These are phyloP conservation scores for Magnusiomyces clavatus DNA, from an alignment of 1,139 yeast genomes.

Conservation along the genomic window DNA sequence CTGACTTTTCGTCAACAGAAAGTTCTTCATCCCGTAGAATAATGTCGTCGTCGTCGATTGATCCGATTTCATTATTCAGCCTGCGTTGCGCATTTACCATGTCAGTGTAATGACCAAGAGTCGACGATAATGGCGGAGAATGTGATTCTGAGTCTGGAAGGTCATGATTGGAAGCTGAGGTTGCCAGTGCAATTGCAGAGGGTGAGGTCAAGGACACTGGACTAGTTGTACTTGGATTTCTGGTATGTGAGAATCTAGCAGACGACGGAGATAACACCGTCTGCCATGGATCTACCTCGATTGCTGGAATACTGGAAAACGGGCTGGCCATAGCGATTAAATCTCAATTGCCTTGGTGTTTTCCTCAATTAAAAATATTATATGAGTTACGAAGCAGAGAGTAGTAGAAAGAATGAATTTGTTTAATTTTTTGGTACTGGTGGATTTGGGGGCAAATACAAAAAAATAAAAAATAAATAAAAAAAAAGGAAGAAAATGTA, in stretches of 20 bases:
- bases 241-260: not conserved
- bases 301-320: not conserved
- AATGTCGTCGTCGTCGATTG: slow-evolving; percentile 20
- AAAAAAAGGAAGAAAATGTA: not conserved
- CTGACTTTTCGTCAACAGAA: slow-evolving; percentile 19
- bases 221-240: not conserved
- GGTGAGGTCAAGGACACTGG: slow-evolving; percentile 1
- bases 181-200: not conserved
- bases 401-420: not conserved
- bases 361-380: not conserved
- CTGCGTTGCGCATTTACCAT: no score
- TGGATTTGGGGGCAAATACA: not conserved
- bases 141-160: not conserved
- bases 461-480: not conserved
- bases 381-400: not conserved
- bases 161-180: not conserved
- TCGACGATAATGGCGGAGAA: not conserved
- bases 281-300: not conserved
- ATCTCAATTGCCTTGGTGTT: no score
- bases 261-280: no score
- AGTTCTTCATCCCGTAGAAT: slow-evolving; percentile 20
- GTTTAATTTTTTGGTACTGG: not conserved
- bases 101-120: no score
- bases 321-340: not conserved
- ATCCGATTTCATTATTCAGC: no score